Base-by-base conservation (phyloP, 345 rosid species). In the Erodium maritimum region DNA sequence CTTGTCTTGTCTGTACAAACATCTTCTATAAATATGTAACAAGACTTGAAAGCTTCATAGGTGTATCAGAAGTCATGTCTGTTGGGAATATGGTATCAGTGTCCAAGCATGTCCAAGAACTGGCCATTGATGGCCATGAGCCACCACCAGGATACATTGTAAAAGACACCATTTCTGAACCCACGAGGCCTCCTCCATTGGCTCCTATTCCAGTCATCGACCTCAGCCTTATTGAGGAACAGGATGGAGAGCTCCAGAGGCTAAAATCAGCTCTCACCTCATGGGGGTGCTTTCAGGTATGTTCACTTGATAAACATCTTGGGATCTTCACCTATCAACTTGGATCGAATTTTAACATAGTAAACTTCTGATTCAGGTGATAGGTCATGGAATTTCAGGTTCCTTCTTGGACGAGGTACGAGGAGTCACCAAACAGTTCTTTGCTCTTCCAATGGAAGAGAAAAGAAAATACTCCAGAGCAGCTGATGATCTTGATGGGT, bases 251-350 rank as follows among this genome's bases (percentile, higher is more conserved):
- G 23, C 74, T 71, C 16, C 60, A 66, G 17, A 77, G 68, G 25
- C 68, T 77, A 21, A 55, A 60, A 37, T 48, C 55, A 11, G 78
- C 76, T 60, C 76, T 74, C 46, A 55, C 20, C 23, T 29, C 73
- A 11, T 65, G 73, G 71, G 82, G 79, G 50, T 74, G 76, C 66
- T 70, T 74, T 50, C 76, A 70, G 81, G 78, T 46, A 7, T 17
- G 22, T 10, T n/a, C 50, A 2, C 25, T 52, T 29, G 5, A 11
- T 29, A 29, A 29, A 29, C 37, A 5, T 29, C 37, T 29, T n/a
- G n/a, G n/a, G n/a, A n/a, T n/a, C n/a, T n/a, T n/a, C n/a, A n/a
- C n/a, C n/a, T n/a, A n/a, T n/a, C n/a, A n/a, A n/a, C n/a, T n/a
- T n/a, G n/a, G n/a, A n/a, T n/a, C n/a, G n/a, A n/a, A n/a, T n/a